Percentiles rank a stretch among this genome's conserved stretches.
Evolutionary conservation across 2,329 filamentous ascomycete genomes (phyloP).

Genomic region (Rhinocladiella similis): DNA sequence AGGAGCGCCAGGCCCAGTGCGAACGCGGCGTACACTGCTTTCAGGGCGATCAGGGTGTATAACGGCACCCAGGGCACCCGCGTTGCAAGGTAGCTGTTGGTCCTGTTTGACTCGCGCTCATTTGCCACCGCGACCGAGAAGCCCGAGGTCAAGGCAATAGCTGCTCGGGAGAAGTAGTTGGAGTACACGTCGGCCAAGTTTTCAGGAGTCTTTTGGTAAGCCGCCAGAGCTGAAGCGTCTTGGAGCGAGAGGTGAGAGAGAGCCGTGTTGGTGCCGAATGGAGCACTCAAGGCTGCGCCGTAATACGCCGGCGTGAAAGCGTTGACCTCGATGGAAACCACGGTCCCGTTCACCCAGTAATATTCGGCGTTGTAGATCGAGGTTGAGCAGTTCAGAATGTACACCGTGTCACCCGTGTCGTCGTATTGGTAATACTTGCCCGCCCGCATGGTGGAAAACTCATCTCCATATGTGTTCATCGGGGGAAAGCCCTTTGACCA

Average conservation of each 20-base stretch:
- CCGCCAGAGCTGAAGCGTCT: conserved; percentile 13
- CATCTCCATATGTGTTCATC: neutral
- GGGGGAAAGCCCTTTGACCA: no score
- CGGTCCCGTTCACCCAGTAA: conserved; percentile 19
- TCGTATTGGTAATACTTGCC: neutral
- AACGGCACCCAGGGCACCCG: conserved; percentile 20
- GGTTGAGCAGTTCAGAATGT: conserved; percentile 18
- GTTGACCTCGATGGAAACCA: neutral
- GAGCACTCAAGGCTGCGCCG: conserved; percentile 16
- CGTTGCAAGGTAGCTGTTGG: conserved; percentile 20
- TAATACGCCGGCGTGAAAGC: neutral
- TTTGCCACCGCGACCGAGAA: conserved; percentile 12
- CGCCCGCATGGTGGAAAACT: conserved; percentile 1
- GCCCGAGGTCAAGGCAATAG: conserved; percentile 23
- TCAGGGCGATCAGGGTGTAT: conserved; percentile 11
- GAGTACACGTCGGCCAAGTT: conserved; percentile 15
- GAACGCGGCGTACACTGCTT: neutral
- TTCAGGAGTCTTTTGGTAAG: conserved; percentile 17
- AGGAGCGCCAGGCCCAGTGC: neutral
- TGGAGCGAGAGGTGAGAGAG: conserved; percentile 19
- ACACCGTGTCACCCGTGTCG: conserved; percentile 12
- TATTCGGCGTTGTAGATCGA: conserved; percentile 17
- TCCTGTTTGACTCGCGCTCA: conserved; percentile 17
- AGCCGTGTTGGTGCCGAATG: conserved; percentile 14
- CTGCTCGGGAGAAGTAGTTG: conserved; percentile 20